phyloP scores from a whole-genome alignment of 2,329 filamentous ascomycete species.

The Cercospora nicotianae region DNA sequence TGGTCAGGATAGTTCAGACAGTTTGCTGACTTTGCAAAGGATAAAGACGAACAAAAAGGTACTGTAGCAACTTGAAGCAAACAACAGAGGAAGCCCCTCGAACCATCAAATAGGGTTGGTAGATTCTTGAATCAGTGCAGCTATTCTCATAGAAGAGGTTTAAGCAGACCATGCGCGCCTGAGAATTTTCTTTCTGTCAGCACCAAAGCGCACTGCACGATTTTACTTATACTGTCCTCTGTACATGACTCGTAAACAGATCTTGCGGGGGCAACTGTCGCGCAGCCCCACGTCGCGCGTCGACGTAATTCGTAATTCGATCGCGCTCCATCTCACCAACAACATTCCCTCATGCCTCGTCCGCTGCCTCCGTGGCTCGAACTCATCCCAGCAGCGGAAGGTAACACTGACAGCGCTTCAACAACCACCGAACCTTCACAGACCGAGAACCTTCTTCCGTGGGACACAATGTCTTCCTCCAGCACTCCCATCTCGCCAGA shows the following conservation, averaged over 20 bases:
- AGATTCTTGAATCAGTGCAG: neutral
- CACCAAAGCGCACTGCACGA: neutral
- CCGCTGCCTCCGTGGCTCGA: conserved; percentile 21
- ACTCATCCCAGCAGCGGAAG: conserved; percentile 15
- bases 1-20: neutral
- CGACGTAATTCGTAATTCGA: neutral
- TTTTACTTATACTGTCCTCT: neutral
- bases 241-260: neutral
- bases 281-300: neutral
- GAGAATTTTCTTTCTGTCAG: neutral
- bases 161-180: neutral
- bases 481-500: conserved; percentile 33
- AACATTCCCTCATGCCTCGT: conserved; percentile 13
- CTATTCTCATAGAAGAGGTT: too few species aligned
- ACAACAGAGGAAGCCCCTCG: neutral
- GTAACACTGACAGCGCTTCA: conserved; percentile 1
- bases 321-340: neutral
- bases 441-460: conserved; percentile 19
- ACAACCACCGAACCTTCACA: conserved; percentile 17
- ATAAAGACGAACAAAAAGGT: neutral
- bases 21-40: neutral
- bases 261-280: neutral
- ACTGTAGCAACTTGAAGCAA: neutral
- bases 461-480: conserved; percentile 22
- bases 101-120: neutral